Percentiles rank a stretch among this genome's conserved stretches.
Evolutionary conservation across 441 rosid genomes (phyloP).

Genomic region (Euphorbia corollata): DNA sequence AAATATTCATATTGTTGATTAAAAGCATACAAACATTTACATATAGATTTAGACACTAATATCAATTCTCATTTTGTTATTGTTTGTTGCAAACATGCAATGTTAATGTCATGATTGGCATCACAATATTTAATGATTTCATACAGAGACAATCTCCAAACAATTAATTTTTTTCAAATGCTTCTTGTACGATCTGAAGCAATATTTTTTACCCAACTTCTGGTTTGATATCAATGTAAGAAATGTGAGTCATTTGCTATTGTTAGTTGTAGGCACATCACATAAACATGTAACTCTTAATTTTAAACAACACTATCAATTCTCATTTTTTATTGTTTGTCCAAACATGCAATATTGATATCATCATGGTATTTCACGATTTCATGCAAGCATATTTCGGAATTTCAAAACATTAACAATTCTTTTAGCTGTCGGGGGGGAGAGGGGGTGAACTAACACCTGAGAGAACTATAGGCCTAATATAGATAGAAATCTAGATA

Average conservation of each 20-base stretch:
- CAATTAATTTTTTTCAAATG: background rate
- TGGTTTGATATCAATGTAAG: background rate
- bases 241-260: background rate
- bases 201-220: background rate
- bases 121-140: background rate
- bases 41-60: background rate
- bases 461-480: background rate
- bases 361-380: background rate
- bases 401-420: background rate
- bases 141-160: background rate
- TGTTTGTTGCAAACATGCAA: background rate
- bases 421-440: background rate
- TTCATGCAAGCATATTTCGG: background rate
- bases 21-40: background rate
- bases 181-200: background rate
- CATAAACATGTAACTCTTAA: background rate
- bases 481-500: background rate
- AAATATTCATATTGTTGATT: background rate
- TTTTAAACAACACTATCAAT: background rate
- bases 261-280: background rate
- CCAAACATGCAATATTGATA: background rate
- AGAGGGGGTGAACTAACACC: too few species aligned
- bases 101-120: background rate
- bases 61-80: conserved; percentile 1
- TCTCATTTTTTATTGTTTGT: background rate